Evolutionary conservation across 1,139 yeast genomes (phyloP).

Genomic region (Scheffersomyces cryptocercus): DNA sequence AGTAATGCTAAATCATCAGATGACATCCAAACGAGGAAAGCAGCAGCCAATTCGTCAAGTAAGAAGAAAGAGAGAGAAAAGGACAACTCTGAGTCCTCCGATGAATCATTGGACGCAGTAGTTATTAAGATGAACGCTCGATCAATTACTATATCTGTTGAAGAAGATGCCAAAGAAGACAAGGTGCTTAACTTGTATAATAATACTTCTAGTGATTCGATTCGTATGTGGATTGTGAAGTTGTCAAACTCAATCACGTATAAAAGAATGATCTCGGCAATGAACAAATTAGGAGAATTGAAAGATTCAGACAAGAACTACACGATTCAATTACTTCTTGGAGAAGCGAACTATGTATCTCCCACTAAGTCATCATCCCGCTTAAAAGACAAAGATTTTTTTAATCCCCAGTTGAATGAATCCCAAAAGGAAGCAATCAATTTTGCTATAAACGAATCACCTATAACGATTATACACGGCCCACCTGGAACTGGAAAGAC

Average conservation of each 20-base stretch:
- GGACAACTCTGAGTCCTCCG: conserved; percentile 20
- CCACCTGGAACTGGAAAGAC: conserved; percentile 65
- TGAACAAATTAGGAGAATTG: conserved; percentile 64
- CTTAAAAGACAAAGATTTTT: conserved; percentile 27
- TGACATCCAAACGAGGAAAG: conserved; percentile 17
- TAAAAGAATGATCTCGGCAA: conserved; percentile 76
- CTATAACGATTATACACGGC: conserved; percentile 48
- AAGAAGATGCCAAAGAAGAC: conserved; percentile 58
- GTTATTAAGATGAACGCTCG: conserved; percentile 50
- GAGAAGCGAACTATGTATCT: conserved; percentile 34
- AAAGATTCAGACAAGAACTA: conserved; percentile 31
- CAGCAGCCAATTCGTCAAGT: conserved; percentile 23
- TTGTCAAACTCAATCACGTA: conserved; percentile 71
- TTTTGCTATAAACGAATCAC: conserved; percentile 41
- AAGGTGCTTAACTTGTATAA: conserved; percentile 44
- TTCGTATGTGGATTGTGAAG: conserved; percentile 62
- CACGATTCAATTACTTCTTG: conserved; percentile 47
- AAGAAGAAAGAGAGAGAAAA: conserved; percentile 18
- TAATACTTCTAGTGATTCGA: conserved; percentile 35
- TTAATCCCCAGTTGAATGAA: conserved; percentile 57
- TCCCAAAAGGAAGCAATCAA: conserved; percentile 59
- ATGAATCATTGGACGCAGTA: conserved; percentile 56
- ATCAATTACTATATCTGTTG: conserved; percentile 54
- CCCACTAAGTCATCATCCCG: conserved; percentile 11
- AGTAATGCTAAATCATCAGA: conserved; percentile 13